Evolutionary conservation across 2,329 filamentous ascomycete genomes (phyloP), one percentile per base, ranked within the genome.

Genomic region (Ascochyta rabiei): DNA sequence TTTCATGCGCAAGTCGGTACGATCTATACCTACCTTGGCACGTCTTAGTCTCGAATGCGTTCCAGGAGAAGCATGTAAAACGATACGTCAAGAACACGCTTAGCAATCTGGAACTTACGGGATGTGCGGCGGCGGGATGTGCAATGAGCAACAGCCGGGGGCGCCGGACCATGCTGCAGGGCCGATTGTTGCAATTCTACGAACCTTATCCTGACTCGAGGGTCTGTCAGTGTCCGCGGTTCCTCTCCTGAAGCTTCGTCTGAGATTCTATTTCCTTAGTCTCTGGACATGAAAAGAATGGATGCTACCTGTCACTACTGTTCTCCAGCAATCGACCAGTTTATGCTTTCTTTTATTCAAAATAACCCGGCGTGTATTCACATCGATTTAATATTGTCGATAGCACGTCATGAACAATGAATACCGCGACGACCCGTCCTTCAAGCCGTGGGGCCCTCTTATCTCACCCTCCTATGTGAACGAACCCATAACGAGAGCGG

Each of bases 401-500:
- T 6, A 13, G 4, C 37, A 49, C 42, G 42, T 35, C 19, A 68
- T 67, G 64, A 56, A 42, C 37, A 15, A 56, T 31, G 66, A 69
- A 39, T 69, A 56, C 28, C 47, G 39, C n/a, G 34, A 54, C 18
- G 49, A 53, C 18, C 59, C 62, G 4, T 59, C 54, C 13, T 69
- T 67, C 49, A 43, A 57, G 37, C 59, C 66, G 15, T 67, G 62
- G 66, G 68, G 68, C 2, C 68, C 68, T 26, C 45, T 68, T 38
- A 66, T 70, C 39, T 67, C 64, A 2, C 56, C 49, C 9, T 35
- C 42, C 4, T 75, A 67, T 42, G 31, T 54, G 10, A 61, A 61
- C 15, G 63, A 74, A 40, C n/a, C 54, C 15, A 73, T 74, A 37
- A 71, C 66, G 2, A 47, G 48, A n/a, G 24, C 59, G 40, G 71